Evolutionary conservation across 1,284 basidiomycete species (phyloP).

Genomic region (Abortiporus biennis): DNA sequence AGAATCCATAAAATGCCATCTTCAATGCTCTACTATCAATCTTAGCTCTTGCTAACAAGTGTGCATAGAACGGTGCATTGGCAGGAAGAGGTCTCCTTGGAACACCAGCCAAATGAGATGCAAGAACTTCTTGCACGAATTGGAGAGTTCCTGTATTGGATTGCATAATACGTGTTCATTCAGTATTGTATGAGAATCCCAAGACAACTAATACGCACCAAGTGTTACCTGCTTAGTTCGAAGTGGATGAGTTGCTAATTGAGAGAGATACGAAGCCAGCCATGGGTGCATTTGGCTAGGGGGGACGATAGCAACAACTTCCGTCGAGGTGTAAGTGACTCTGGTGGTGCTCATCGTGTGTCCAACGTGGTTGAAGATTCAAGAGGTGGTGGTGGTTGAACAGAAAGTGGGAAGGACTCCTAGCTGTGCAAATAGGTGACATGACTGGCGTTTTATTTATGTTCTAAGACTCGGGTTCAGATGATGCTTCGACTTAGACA

Average conservation of each 20-base stretch:
- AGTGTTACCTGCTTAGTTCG: slow-evolving; percentile 72
- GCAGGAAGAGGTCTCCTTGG: slow-evolving; percentile 45
- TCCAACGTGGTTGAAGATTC: too few species aligned
- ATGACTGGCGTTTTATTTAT: too few species aligned
- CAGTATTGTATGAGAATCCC: not conserved
- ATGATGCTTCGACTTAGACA: too few species aligned
- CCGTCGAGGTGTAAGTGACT: not conserved
- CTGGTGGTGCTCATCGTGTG: too few species aligned
- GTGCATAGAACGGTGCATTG: slow-evolving; percentile 45
- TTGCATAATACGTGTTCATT: not conserved
- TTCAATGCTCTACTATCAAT: slow-evolving; percentile 66
- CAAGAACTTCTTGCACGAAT: slow-evolving; percentile 79
- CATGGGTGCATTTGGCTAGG: slow-evolving; percentile 39
- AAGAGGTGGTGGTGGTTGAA: too few species aligned
- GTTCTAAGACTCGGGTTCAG: too few species aligned
- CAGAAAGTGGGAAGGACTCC: too few species aligned
- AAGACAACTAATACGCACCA: slow-evolving; percentile 33
- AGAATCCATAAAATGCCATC: slow-evolving; percentile 81
- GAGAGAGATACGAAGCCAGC: slow-evolving; percentile 56
- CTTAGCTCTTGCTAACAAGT: slow-evolving; percentile 49
- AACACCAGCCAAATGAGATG: slow-evolving; percentile 59
- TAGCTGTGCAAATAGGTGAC: too few species aligned
- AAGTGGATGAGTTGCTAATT: slow-evolving; percentile 61
- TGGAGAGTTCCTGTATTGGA: slow-evolving; percentile 50
- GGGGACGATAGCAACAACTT: slow-evolving; percentile 9